Conservation (phyloP, 371 early-diverging fungal species). For the Mortierella sp. region DNA sequence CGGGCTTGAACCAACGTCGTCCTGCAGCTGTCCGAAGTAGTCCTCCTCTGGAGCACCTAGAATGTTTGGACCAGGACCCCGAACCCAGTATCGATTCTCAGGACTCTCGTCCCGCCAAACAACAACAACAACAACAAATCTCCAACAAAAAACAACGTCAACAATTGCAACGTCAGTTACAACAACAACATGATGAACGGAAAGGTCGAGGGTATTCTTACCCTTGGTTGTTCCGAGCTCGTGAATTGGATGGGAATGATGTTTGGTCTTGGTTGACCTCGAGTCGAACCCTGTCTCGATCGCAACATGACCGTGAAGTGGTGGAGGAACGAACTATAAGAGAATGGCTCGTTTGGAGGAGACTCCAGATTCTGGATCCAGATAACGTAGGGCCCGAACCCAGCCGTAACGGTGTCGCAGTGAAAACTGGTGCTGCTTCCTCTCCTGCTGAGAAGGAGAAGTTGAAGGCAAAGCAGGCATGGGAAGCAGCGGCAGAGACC, state of each 20-base stretch:
- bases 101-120: no score
- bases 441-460: not conserved
- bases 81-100: no score
- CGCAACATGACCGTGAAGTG: constrained; percentile 3
- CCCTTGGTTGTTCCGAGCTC: not conserved
- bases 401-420: no score
- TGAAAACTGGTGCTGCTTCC: no score
- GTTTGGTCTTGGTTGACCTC: constrained; percentile 30
- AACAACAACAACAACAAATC: not conserved
- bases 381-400: no score
- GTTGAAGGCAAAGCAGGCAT: not conserved
- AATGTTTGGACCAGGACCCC: no score
- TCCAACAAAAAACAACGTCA: not conserved
- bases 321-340: not conserved
- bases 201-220: no score
- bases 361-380: no score
- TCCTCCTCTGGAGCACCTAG: no score
- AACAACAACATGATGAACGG: not conserved
- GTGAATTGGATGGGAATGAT: not conserved
- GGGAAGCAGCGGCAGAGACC: not conserved
- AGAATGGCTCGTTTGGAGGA: not conserved
- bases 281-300: constrained; percentile 3
- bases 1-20: no score
- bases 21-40: no score
- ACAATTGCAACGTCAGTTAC: not conserved